Base-by-base conservation (phyloP, 768 basidiomycete species). In the Serendipita sp. region DNA sequence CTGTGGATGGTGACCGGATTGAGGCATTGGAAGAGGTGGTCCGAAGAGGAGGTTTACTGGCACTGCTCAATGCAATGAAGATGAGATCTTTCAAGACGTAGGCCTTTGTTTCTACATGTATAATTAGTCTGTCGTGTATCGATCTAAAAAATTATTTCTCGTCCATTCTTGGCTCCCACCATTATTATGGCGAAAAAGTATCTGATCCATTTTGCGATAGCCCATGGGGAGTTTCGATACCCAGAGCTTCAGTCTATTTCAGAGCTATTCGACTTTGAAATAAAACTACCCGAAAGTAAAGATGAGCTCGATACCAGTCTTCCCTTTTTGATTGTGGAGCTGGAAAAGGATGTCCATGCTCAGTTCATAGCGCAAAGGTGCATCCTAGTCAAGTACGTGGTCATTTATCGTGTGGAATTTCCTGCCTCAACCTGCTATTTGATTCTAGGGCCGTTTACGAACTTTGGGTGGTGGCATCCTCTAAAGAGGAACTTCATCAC, bases 241-340 rank as follows among this genome's bases (percentile, higher is more conserved):
- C 91, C 92, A 38, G 91, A 93, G 72, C 80, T 96, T 0, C 73
- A 75, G 35, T 93, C 91, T 2, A 73, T 93, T 44, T 81, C 89
- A 2, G 83, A 92, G 69, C 78, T 91, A 0, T 72, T 86, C 75
- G 82, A 79, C 7, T 88, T 96, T 72, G 69, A 77, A 0, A 74
- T 89, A 46, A 73, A 74, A 45, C 74, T 89, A 64, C 75, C 83
- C 23, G 69, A 75, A 41, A 67, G 73, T 3, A 70, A 75, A 15
- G 76, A 80, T 62, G 78, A 79, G 67, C 72, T 75, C 65, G 83
- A 86, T 73, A 74, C 78, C 4, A 77, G 74, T 46, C 78, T 84
- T 62, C 90, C 91, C 1, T 91, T 86, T 73, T 85, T 91, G 81
- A 74, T 89, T 48, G 73, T 93, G 38, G 76, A 76, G 7, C 75